Evolutionary conservation across 257 asterid species (phyloP), one percentile per base, ranked within the genome.

Genomic region (Solanum sejunctum): DNA sequence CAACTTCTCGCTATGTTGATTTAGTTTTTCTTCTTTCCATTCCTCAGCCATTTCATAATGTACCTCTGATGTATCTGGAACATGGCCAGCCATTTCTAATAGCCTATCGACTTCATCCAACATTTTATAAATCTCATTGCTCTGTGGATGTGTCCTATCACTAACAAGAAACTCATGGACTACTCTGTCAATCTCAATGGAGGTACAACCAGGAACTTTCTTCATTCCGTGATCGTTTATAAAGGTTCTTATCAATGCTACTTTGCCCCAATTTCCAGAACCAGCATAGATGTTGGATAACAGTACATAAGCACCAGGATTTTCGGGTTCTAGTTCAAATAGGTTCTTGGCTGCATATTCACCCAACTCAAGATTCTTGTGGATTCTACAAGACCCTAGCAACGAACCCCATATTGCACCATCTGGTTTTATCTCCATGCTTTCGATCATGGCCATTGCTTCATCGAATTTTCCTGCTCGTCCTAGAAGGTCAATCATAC

Each of bases 391-490:
- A 16, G 90, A 86, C 20, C 87, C 87, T 16, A 88, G 85, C 81
- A 88, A 81, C 51, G 90, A 88, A 52, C 87, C 86, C 90, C 87
- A 88, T 43, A 88, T 88, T 61, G 87, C 87, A 64, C 87, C 84
- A 72, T 88, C 88, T 0, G 90, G 88, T 72, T 84, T 79, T 41
- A 88, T 39, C 10, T 84, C 86, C 90, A 84, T 88, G 21, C 58
- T 81, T 43, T 82, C 78, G 6, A 84, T 55, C 8, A 86, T 39
- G 47, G 73, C 73, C 83, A 72, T 80, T 56, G 88, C 85, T 64
- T 88, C 90, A 67, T 86, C 80, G 7, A 88, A 86, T 28, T 71
- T 60, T 51, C 89, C 89, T 26, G 90, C 87, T 66, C 87, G 63
- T 52, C 87, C 87, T 16, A 86, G 60, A 64, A 88, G 87, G 84